Evolutionary conservation across 176 grass and related monocot genomes (phyloP), one percentile per base, ranked within the genome.

Genomic region (Zoysia pacifica): DNA sequence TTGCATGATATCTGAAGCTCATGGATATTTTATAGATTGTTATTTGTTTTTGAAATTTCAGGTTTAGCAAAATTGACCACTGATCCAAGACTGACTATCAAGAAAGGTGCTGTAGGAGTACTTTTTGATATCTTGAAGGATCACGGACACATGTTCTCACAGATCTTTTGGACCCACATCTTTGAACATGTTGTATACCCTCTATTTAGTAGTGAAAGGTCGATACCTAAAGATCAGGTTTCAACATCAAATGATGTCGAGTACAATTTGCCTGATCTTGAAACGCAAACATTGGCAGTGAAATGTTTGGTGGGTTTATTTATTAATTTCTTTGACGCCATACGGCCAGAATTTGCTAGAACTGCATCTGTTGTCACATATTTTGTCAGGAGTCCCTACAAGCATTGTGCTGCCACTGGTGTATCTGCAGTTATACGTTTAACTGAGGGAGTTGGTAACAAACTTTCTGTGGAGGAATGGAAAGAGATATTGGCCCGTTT

Each of bases 71-170:
- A 91, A 62, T 87, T 99, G 86, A 93, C 92, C 65, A 90, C 79
- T 69, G 96, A 99, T 83, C 62, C 90, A 73, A 94, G 92, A 78
- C 72, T 88, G 80, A 95, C 90, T 44, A 91, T 99, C 18, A 85
- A 87, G 59, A 95, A 88, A 93, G 87, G 92, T 87, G 90, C 92
- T 81, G 81, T 93, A 66, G 90, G 90, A 72, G 96, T 99, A 67
- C 90, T 99, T 81, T 99, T 99, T 87, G 96, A 95, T 82, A 99
- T 99, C 76, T 87, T 99, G 59, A 93, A 99, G 67, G 96, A 99
- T 72, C 92, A 95, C 75, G 92, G 96, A 48, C 81, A 88, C 84
- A 79, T 93, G 52, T 99, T 99, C 62, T 91, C 96, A 1, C 46
- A 69, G 75, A 68, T 64, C 5, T 91, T 99, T 75, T 99, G 96